Evolutionary conservation across 257 asterid species (phyloP).

Genomic region (Gentiana dahurica): DNA sequence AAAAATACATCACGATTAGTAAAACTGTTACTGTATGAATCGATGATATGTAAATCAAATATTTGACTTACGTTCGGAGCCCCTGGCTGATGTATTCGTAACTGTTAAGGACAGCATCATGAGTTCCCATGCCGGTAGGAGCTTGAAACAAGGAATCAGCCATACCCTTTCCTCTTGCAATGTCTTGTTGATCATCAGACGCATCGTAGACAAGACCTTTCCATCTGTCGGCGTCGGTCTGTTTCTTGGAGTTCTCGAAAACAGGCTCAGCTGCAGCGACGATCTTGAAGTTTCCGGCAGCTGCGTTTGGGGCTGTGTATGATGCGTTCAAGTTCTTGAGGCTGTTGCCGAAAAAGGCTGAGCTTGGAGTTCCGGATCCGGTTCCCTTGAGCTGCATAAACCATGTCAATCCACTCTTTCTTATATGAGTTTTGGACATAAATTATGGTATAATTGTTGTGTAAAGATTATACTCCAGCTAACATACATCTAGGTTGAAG

Average conservation of each 20-base stretch:
- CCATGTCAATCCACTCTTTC: neutral
- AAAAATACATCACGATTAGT: neutral
- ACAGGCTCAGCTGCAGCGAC: constrained; percentile 26
- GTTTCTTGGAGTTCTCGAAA: constrained; percentile 22
- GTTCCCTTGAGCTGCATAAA: constrained; percentile 46
- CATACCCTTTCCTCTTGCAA: constrained; percentile 75
- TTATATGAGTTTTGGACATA: too few species aligned
- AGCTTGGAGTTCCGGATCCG: constrained; percentile 26
- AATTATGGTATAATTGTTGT: too few species aligned
- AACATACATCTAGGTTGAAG: too few species aligned
- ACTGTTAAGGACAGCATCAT: constrained; percentile 47
- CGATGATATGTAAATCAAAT: too few species aligned
- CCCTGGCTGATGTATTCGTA: constrained; percentile 76
- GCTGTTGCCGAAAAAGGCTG: constrained; percentile 43
- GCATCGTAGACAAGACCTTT: constrained; percentile 43
- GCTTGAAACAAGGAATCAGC: constrained; percentile 66
- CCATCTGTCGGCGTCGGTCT: constrained; percentile 49
- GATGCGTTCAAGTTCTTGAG: constrained; percentile 35
- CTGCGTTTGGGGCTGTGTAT: constrained; percentile 16
- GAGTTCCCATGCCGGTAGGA: constrained; percentile 65
- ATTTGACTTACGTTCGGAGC: constrained; percentile 29
- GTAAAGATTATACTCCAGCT: too few species aligned
- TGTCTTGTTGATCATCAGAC: constrained; percentile 82
- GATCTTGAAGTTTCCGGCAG: constrained; percentile 27
- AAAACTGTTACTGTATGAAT: neutral